phyloP scores from a whole-genome alignment of 495 filamentous ascomycete species.

The Neurospora sp. region DNA sequence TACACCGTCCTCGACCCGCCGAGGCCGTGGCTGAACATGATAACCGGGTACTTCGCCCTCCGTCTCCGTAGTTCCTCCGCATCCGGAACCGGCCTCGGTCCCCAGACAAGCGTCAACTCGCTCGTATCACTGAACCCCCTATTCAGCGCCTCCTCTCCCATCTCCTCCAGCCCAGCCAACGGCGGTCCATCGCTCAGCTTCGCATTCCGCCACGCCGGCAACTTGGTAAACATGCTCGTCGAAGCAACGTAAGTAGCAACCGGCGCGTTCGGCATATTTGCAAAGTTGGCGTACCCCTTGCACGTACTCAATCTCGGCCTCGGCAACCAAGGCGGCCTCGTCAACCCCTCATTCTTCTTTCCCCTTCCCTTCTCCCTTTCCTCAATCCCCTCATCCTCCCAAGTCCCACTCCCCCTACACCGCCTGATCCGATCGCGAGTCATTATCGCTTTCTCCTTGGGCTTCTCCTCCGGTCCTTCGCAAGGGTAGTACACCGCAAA shows the following conservation, averaged over 20 bases:
- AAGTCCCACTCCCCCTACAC: neutral
- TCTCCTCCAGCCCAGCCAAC: constrained; percentile 13
- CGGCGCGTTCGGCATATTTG: constrained; percentile 31
- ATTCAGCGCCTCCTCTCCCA: constrained; percentile 15
- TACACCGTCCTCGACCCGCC: constrained; percentile 54
- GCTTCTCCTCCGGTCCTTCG: constrained; percentile 8
- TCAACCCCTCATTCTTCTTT: neutral
- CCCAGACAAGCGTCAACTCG: neutral
- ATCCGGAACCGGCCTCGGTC: neutral
- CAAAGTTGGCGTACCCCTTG: constrained; percentile 45
- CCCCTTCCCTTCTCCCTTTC: neutral
- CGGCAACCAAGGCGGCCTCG: constrained; percentile 38
- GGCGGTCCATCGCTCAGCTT: constrained; percentile 17
- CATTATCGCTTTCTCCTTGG: neutral
- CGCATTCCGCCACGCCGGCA: constrained; percentile 47
- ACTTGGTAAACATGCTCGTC: constrained; percentile 46
- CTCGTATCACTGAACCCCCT: neutral
- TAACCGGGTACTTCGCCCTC: constrained; percentile 44
- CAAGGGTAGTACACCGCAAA: constrained; percentile 60
- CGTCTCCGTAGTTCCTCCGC: neutral
- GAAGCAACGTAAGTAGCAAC: constrained; percentile 35
- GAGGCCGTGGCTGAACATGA: constrained; percentile 61
- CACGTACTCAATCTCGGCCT: constrained; percentile 36
- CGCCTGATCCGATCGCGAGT: neutral
- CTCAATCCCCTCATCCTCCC: neutral